Conservation (phyloP, 2,329 filamentous ascomycete genomes). For the Cladophialophora bantiana region DNA sequence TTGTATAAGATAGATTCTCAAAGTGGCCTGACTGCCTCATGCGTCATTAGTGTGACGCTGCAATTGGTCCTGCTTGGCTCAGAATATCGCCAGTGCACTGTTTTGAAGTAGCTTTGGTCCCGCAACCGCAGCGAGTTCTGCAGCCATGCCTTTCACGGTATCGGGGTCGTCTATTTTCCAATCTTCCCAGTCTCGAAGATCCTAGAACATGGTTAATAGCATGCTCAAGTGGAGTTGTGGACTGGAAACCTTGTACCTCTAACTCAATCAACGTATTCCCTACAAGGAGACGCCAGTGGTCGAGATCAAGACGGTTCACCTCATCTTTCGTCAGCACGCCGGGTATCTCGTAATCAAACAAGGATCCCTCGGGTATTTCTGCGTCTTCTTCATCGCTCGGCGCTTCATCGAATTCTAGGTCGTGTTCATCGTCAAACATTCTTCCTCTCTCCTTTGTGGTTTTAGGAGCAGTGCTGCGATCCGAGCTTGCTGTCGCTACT, state of each 20-base stretch:
- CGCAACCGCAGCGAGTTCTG: slow-evolving; percentile 55
- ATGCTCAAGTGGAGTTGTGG: neutral
- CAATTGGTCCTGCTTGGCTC: slow-evolving; percentile 2
- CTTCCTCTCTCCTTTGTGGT: slow-evolving; percentile 32
- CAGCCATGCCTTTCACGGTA: slow-evolving; percentile 56
- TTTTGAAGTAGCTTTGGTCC: slow-evolving; percentile 52
- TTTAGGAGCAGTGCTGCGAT: slow-evolving; percentile 32
- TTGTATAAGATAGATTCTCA: neutral
- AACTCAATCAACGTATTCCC: slow-evolving; percentile 52
- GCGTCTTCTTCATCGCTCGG: slow-evolving; percentile 49
- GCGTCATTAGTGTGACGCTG: slow-evolving; percentile 18
- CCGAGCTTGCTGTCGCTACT: slow-evolving; percentile 10
- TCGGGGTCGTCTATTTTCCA: slow-evolving; percentile 52
- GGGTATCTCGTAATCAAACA: slow-evolving; percentile 57
- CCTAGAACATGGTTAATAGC: slow-evolving; percentile 42
- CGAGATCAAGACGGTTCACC: slow-evolving; percentile 51
- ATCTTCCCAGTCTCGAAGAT: slow-evolving; percentile 56
- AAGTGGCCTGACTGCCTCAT: neutral
- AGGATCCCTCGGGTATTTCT: slow-evolving; percentile 43
- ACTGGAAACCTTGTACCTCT: slow-evolving; percentile 43
- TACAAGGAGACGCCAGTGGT: slow-evolving; percentile 54
- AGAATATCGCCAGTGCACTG: slow-evolving; percentile 39
- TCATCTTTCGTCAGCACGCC: slow-evolving; percentile 54
- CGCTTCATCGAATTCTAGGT: slow-evolving; percentile 41
- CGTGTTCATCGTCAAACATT: slow-evolving; percentile 36